These are phyloP conservation scores for Acanthamoeba healyi DNA, from an alignment of 208 protist genomes.

Conservation along the genomic window DNA sequence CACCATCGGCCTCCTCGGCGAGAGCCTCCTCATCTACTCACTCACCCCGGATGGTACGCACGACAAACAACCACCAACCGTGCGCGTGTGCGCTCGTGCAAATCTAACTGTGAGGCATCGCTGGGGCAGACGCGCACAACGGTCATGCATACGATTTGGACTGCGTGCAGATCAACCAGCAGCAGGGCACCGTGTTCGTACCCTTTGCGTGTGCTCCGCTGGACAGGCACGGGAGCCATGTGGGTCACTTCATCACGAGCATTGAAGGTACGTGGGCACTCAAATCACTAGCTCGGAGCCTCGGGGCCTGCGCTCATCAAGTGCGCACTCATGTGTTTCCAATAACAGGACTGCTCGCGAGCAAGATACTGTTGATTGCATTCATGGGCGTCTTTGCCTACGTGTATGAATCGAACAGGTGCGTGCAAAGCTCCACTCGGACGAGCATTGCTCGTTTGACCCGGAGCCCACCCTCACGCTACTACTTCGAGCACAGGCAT, in stretches of 20 bases:
- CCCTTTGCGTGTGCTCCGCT: neutral
- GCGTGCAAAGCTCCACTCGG: neutral
- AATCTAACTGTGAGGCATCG: too few relatives aligned
- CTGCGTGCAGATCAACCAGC: neutral
- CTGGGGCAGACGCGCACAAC: neutral
- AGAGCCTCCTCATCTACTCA: neutral
- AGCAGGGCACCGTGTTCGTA: neutral
- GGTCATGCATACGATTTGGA: neutral
- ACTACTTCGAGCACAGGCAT: neutral
- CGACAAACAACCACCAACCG: neutral
- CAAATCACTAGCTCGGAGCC: neutral
- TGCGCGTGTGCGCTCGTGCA: too few relatives aligned
- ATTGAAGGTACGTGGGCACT: neutral
- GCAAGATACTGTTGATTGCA: neutral
- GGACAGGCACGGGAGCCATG: neutral
- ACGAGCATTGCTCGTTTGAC: neutral
- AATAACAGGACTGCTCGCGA: neutral
- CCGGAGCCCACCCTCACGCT: too few relatives aligned
- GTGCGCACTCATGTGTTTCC: neutral
- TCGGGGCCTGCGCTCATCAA: neutral
- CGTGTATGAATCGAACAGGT: constrained; percentile 8
- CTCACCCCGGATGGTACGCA: neutral
- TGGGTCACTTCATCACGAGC: neutral
- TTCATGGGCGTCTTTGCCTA: constrained; percentile 21
- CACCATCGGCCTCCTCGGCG: neutral